phyloP scores from a whole-genome alignment of 2,329 filamentous ascomycete species.

The Beauveria sp. region DNA sequence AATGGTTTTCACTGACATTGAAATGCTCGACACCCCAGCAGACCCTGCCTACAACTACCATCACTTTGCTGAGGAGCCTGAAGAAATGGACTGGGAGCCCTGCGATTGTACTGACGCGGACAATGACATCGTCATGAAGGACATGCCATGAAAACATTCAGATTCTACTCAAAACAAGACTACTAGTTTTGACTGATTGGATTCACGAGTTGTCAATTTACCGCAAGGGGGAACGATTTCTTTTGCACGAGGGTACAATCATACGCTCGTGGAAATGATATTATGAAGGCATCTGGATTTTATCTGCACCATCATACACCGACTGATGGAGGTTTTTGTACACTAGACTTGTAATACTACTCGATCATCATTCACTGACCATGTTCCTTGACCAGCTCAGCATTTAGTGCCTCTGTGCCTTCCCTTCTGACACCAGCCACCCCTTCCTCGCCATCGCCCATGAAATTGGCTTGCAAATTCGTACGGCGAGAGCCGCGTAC shows the following conservation, averaged over 20 bases:
- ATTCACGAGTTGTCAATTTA: too few relatives aligned
- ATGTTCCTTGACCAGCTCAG: slow-evolving; percentile 17
- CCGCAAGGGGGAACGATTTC: too few relatives aligned
- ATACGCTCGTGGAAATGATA: too few relatives aligned
- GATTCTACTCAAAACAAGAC: too few relatives aligned
- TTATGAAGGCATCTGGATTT: too few relatives aligned
- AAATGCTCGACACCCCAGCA: neutral
- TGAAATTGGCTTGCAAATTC: slow-evolving; percentile 53
- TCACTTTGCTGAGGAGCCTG: too few relatives aligned
- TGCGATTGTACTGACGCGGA: neutral
- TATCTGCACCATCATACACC: too few relatives aligned
- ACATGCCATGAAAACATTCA: too few relatives aligned
- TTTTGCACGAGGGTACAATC: too few relatives aligned
- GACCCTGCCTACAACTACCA: too few relatives aligned
- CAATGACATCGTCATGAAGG: neutral
- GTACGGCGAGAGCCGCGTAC: slow-evolving; percentile 49
- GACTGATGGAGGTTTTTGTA: neutral
- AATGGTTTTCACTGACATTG: neutral
- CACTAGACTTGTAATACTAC: neutral
- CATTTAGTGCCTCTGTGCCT: slow-evolving; percentile 17
- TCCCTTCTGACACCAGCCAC: slow-evolving; percentile 18
- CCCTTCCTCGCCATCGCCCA: slow-evolving; percentile 53
- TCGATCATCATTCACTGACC: neutral
- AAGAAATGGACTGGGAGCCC: neutral
- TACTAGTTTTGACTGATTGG: too few relatives aligned